Evolutionary conservation across 2,329 filamentous ascomycete species (phyloP).

Genomic region (Fusarium chaquense): DNA sequence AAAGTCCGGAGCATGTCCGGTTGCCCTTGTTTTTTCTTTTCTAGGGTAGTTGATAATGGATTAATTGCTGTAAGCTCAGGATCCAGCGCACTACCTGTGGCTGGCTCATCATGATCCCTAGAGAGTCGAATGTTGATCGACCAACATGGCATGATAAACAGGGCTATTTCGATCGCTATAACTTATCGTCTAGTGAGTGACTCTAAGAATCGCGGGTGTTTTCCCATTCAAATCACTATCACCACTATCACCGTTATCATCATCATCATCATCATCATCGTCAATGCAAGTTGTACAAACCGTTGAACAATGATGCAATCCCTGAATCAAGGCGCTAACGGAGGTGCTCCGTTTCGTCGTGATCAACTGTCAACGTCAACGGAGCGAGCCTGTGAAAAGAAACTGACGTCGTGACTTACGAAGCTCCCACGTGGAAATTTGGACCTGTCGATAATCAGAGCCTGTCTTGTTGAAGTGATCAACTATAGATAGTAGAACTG

Average conservation of each 20-base stretch:
- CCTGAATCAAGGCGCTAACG: background rate
- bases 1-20: constrained; percentile 22
- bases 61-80: background rate
- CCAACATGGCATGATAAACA: background rate
- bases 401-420: constrained; percentile 40
- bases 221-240: background rate
- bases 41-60: background rate
- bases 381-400: background rate
- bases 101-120: constrained; percentile 12
- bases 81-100: constrained; percentile 3
- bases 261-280: background rate
- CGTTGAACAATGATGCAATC: constrained; percentile 12
- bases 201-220: constrained; percentile 1
- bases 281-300: background rate
- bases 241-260: background rate
- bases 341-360: background rate
- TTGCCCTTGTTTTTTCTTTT: background rate
- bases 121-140: background rate
- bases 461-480: constrained; percentile 23
- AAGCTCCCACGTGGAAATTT: constrained; percentile 30
- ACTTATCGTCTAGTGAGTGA: constrained; percentile 5
- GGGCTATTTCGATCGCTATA: constrained; percentile 17
- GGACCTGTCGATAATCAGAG: constrained; percentile 21
- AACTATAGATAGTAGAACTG: background rate
- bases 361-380: background rate